Evolutionary conservation across 2,329 filamentous ascomycete species (phyloP), one percentile per base, ranked within the genome.

Genomic region (Keithomyces neogunnii): DNA sequence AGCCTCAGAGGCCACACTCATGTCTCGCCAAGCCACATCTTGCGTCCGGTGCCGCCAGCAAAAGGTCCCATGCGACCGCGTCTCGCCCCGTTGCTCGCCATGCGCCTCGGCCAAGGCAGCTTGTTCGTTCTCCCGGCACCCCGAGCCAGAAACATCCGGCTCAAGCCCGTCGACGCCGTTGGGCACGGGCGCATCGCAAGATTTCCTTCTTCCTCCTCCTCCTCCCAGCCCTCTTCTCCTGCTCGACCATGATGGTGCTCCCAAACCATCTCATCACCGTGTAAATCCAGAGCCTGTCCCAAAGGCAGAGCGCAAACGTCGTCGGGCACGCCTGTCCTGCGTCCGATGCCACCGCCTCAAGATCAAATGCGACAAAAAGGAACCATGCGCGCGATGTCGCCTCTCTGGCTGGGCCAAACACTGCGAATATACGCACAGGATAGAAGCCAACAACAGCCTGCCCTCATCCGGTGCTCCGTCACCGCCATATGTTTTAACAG

Each of bases 341-440:
- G 47, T 48, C 11, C 42, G 54, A 1, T 56, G 54, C 11, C 54
- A 56, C 35, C 52, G 52, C 3, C 40, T 49, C 31, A 49, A 49
- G 32, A 39, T 49, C 26, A 49, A 49, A 26, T 49, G 40, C 39
- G 54, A 56, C 36, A 54, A 52, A 48, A 48, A 36, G 33, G 43
- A 47, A 31, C 54, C 54, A 30, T 56, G 54, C 46, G n/a, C 43
- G 5, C 43, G 54, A 3, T 54, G 54, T 36, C 36, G 45, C 4
- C 19, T 33, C 6, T 51, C 49, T 5, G 52, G 54, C 9, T 44
- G 49, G 35, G 53, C 19, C 5, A 32, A 43, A 28, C 47, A 51
- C 2, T 55, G 53, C 36, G 49, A 45, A 31, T 55, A 55, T 28
- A 51, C 45, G 19, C 48, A 51, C 31, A 33, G 50, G 13, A 32